phyloP scores from a whole-genome alignment of 139 green algal species.

The Chlamydomonas urium region DNA sequence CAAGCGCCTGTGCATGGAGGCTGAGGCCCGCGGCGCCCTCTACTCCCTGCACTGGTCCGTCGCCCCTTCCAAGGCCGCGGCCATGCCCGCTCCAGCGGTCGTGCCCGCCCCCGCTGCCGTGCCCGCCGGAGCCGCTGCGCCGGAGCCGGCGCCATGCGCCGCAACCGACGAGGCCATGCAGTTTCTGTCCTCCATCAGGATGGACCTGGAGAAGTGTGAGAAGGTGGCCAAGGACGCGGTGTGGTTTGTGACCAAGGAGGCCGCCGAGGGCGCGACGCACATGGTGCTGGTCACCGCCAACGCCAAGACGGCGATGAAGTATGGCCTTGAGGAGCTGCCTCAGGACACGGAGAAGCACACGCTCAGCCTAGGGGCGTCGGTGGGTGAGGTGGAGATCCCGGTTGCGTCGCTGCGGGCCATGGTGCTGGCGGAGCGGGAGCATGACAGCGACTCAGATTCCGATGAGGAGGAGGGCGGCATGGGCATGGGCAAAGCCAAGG shows the following conservation, averaged over 20 bases:
- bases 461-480: constrained; percentile 6
- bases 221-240: constrained; percentile 10
- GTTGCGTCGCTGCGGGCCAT: not conserved
- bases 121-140: not conserved
- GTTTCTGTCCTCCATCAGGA: too few species aligned
- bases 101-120: not conserved
- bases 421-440: not conserved
- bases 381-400: not conserved
- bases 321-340: constrained; percentile 10
- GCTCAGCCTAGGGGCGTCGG: not conserved
- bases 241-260: constrained; percentile 2
- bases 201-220: too few species aligned
- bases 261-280: not conserved
- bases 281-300: constrained; percentile 16
- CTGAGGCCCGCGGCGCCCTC: not conserved
- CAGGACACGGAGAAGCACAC: constrained; percentile 19
- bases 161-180: too few species aligned
- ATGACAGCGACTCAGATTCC: constrained; percentile 4
- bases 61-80: not conserved
- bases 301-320: constrained; percentile 13
- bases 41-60: constrained; percentile 29
- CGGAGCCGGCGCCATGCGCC: too few species aligned
- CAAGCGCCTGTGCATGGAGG: not conserved
- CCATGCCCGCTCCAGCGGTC: not conserved
- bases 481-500: not conserved